A percentile compares a stretch with the other conserved stretches of the same genome.
phyloP scores from a whole-genome alignment of 2,329 filamentous ascomycete species.

The Orbilia blumenaviensis region DNA sequence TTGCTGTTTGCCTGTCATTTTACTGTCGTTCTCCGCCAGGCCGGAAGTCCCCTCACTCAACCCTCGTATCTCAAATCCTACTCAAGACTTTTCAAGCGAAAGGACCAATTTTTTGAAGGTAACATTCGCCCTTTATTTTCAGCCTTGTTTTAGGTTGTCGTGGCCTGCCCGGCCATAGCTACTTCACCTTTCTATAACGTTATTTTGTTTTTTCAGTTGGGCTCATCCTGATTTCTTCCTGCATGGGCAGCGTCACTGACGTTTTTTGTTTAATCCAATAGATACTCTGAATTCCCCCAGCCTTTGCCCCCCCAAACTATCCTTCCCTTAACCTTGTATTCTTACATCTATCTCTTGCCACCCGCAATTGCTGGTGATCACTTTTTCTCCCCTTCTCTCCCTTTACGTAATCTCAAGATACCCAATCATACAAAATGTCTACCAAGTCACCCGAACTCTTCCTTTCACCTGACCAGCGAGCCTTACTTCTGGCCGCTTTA shows the following conservation, averaged over 20 bases:
- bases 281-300: not conserved
- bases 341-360: slow-evolving; percentile 12
- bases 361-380: slow-evolving; percentile 15
- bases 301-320: not conserved
- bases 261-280: slow-evolving; percentile 13
- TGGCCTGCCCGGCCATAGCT: not conserved
- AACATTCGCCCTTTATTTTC: not conserved
- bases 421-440: slow-evolving; percentile 29
- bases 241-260: not conserved
- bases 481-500: slow-evolving; percentile 77
- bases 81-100: not conserved
- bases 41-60: slow-evolving; percentile 9
- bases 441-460: slow-evolving; percentile 65
- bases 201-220: not conserved
- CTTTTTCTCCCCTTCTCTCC: not conserved
- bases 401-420: slow-evolving; percentile 59
- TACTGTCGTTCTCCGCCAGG: not conserved
- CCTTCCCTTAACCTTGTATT: slow-evolving; percentile 8
- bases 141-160: not conserved
- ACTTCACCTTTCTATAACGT: slow-evolving; percentile 24
- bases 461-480: slow-evolving; percentile 79
- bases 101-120: slow-evolving; percentile 25
- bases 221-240: not conserved
- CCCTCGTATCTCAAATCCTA: not conserved
- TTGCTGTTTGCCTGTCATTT: slow-evolving; percentile 26